phyloP scores from a whole-genome alignment of 345 rosid species.

The Corchorus olitorius region DNA sequence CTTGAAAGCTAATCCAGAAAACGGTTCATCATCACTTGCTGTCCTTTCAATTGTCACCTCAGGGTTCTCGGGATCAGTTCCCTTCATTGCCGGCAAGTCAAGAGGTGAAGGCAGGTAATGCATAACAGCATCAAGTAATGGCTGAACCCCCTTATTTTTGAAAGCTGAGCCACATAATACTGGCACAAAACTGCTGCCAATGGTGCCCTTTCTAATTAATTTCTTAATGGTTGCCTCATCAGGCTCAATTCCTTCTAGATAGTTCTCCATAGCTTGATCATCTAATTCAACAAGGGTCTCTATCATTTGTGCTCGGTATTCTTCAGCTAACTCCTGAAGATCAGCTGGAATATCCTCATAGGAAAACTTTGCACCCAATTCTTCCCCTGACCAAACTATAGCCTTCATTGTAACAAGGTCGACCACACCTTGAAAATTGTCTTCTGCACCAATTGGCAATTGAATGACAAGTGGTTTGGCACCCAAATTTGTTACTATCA shows the following conservation, averaged over 20 bases:
- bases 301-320: conserved; percentile 68
- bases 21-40: conserved; percentile 83
- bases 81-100: conserved; percentile 87
- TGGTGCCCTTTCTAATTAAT: conserved; percentile 79
- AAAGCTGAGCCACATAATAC: conserved; percentile 93
- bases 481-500: conserved; percentile 92
- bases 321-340: conserved; percentile 76
- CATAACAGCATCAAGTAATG: conserved; percentile 88
- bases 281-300: conserved; percentile 78
- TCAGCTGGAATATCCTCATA: conserved; percentile 80
- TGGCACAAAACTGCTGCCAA: conserved; percentile 73
- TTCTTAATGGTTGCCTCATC: conserved; percentile 80
- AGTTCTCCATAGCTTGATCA: conserved; percentile 89
- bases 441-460: conserved; percentile 88
- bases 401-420: conserved; percentile 95
- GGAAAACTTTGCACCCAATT: conserved; percentile 87
- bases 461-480: conserved; percentile 93
- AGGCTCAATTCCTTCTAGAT: conserved; percentile 94
- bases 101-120: conserved; percentile 92
- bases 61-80: conserved; percentile 90
- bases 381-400: conserved; percentile 91
- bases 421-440: conserved; percentile 70
- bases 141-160: conserved; percentile 95
- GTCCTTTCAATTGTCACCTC: conserved; percentile 53
- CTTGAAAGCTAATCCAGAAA: conserved; percentile 92